A percentile compares a stretch with the other conserved stretches of the same genome.
Evolutionary conservation across 2,329 filamentous ascomycete species (phyloP).

Genomic region (Phialophora tarda): DNA sequence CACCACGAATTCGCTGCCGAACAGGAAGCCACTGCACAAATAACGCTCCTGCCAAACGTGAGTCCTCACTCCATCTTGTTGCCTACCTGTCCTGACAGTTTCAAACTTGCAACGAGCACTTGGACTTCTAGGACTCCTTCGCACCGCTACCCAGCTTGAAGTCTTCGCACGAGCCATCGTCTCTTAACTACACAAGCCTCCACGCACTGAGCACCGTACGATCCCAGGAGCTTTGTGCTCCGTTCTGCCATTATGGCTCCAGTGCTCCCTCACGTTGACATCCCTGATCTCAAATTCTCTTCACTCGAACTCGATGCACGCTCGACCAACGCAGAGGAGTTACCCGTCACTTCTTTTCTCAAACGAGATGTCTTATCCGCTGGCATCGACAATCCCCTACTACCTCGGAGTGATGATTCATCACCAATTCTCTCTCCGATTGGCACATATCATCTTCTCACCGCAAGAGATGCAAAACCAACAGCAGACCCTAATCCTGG

Average conservation of each 20-base stretch:
- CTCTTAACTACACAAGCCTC: neutral
- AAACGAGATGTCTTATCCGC: conserved; percentile 20
- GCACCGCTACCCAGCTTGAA: no score
- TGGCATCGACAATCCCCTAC: conserved; percentile 22
- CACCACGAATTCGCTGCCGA: conserved; percentile 13
- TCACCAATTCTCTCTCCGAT: conserved; percentile 37
- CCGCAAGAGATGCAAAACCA: conserved; percentile 39
- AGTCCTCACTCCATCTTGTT: conserved; percentile 9
- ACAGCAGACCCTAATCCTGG: conserved; percentile 38
- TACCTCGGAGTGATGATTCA: conserved; percentile 29
- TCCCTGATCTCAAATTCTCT: conserved; percentile 37
- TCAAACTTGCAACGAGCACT: conserved; percentile 2
- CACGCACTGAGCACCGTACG: conserved; percentile 10
- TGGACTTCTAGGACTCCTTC: neutral
- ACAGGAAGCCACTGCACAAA: conserved; percentile 1
- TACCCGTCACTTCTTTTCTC: conserved; percentile 16
- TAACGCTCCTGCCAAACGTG: conserved; percentile 12
- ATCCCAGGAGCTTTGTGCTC: conserved; percentile 15
- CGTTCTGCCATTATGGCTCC: conserved; percentile 32
- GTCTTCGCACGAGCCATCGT: neutral
- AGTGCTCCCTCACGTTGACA: conserved; percentile 23
- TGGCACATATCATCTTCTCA: conserved; percentile 42
- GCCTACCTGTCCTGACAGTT: neutral
- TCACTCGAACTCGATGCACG: conserved; percentile 40
- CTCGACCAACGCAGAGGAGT: conserved; percentile 18